Conservation (phyloP, 73 alveolate genomes). For the Blepharisma japonicum region DNA sequence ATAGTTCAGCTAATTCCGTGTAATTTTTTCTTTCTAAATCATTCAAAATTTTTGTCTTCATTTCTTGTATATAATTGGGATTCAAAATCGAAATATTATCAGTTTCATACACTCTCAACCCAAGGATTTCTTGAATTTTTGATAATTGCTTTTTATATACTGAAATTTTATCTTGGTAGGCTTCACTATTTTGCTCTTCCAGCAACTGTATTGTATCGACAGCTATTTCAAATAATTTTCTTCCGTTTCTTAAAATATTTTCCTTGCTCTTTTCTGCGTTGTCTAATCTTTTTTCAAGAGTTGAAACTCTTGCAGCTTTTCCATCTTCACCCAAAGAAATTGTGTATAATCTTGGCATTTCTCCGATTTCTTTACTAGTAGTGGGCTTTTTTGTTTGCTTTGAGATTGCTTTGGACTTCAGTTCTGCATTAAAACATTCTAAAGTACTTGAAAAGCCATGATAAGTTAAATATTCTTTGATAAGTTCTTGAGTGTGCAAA, state of each 20-base stretch:
- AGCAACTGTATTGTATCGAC: neutral
- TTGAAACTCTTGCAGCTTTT: neutral
- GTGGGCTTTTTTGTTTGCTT: neutral
- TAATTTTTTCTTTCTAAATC: neutral
- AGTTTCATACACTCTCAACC: neutral
- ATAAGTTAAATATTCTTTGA: neutral
- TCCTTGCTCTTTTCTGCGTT: neutral
- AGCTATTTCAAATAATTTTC: slow-evolving; percentile 5
- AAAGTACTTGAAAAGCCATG: neutral
- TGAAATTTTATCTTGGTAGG: neutral
- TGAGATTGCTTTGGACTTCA: neutral
- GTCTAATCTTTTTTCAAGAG: slow-evolving; percentile 9
- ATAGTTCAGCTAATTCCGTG: neutral
- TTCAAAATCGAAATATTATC: neutral
- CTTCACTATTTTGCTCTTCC: neutral
- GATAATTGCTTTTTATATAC: neutral
- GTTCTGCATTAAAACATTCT: neutral
- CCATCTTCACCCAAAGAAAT: neutral
- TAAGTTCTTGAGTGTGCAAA: neutral
- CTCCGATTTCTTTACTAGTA: neutral
- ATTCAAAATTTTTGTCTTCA: neutral
- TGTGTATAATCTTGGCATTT: neutral
- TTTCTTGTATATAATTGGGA: neutral
- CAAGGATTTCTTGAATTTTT: neutral
- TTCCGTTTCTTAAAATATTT: neutral